Evolutionary conservation across 768 basidiomycete species (phyloP).

Genomic region (Pulveroboletus sp.): DNA sequence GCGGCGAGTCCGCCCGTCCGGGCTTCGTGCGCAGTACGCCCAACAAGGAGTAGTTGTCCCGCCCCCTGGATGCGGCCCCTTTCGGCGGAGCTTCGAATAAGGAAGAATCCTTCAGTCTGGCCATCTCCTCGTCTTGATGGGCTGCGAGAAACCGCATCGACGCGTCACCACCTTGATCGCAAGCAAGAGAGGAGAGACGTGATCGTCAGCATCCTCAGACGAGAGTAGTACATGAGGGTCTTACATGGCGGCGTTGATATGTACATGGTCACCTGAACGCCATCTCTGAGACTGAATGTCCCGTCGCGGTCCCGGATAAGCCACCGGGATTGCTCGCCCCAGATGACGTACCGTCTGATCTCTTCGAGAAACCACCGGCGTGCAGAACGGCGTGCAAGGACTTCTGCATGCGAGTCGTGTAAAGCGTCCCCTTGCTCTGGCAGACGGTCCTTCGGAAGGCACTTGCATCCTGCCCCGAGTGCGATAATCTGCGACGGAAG

Average conservation of each 20-base stretch:
- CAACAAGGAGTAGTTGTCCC: constrained; percentile 70
- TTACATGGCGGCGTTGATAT: constrained; percentile 66
- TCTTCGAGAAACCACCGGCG: constrained; percentile 80
- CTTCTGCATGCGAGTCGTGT: constrained; percentile 90
- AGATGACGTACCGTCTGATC: constrained; percentile 29
- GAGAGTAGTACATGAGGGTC: constrained; percentile 29
- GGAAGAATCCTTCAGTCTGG: constrained; percentile 56
- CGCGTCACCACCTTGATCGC: constrained; percentile 79
- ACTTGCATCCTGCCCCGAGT: constrained; percentile 82
- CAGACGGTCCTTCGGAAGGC: constrained; percentile 60
- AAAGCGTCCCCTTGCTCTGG: constrained; percentile 70
- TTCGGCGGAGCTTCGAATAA: constrained; percentile 33
- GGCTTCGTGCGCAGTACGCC: constrained; percentile 91
- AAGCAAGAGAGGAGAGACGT: background rate
- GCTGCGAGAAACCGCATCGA: constrained; percentile 76
- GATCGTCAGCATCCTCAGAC: constrained; percentile 37
- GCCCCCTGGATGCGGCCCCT: constrained; percentile 57
- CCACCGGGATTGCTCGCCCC: constrained; percentile 45
- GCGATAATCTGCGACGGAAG: constrained; percentile 53
- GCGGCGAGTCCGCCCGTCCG: constrained; percentile 83
- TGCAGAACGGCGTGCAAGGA: constrained; percentile 79
- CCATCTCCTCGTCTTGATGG: constrained; percentile 70
- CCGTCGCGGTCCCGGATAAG: constrained; percentile 36
- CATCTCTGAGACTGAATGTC: constrained; percentile 43
- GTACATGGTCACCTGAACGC: constrained; percentile 61